Conservation (phyloP, 2,329 filamentous ascomycete species). For the Purpureocillium lavendulum region DNA sequence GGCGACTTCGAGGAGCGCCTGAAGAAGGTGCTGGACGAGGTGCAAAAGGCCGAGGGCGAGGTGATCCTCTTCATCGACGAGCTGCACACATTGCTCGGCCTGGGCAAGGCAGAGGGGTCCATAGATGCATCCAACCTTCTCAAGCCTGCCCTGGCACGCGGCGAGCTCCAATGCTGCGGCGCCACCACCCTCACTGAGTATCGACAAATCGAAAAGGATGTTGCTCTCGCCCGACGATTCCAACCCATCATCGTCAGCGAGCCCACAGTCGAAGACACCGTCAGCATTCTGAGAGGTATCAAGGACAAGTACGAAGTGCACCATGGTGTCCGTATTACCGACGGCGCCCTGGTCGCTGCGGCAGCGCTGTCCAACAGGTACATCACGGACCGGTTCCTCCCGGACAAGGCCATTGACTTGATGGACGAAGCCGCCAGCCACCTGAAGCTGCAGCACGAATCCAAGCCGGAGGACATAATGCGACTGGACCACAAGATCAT, state of each 20-base stretch:
- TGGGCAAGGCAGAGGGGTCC: slow-evolving; percentile 91
- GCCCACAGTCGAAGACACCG: slow-evolving; percentile 82
- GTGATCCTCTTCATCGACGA: slow-evolving; percentile 96
- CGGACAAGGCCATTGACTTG: slow-evolving; percentile 94
- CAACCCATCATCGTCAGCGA: slow-evolving; percentile 93
- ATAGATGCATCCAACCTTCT: slow-evolving; percentile 94
- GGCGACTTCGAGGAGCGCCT: slow-evolving; percentile 94
- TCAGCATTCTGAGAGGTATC: slow-evolving; percentile 91
- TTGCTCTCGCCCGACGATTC: slow-evolving; percentile 83
- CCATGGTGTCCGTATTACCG: slow-evolving; percentile 90
- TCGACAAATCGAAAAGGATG: slow-evolving; percentile 89
- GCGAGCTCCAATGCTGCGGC: slow-evolving; percentile 90
- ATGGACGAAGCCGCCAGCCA: slow-evolving; percentile 94
- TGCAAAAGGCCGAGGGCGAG: slow-evolving; percentile 78
- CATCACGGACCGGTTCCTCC: slow-evolving; percentile 90
- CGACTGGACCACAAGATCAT: slow-evolving; percentile 89
- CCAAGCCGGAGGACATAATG: slow-evolving; percentile 91
- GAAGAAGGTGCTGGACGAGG: slow-evolving; percentile 85
- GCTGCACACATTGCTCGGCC: slow-evolving; percentile 79
- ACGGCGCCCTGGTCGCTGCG: slow-evolving; percentile 83
- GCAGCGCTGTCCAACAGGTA: slow-evolving; percentile 92
- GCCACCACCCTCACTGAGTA: slow-evolving; percentile 93
- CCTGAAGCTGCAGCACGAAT: slow-evolving; percentile 87
- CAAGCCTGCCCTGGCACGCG: slow-evolving; percentile 87
- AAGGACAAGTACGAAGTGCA: slow-evolving; percentile 98